Percentiles rank a stretch among this genome's conserved stretches.
Evolutionary conservation across 1,139 yeast species (phyloP).

Genomic region (Lodderomyces elongisporus): DNA sequence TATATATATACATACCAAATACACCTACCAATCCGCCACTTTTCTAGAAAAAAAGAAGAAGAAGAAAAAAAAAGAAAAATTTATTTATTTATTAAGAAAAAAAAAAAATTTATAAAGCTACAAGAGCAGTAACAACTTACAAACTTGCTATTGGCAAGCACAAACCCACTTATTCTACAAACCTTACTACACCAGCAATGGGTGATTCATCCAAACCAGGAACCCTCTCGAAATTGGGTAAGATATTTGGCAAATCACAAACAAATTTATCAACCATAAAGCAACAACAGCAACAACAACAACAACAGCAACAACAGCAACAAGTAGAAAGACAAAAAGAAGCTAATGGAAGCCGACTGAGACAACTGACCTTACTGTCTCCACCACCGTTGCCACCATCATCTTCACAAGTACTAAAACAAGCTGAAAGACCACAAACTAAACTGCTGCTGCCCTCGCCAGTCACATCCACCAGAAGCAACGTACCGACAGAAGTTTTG

Average conservation of each 20-base stretch:
- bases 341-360: no score
- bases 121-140: no score
- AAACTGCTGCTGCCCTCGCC: constrained; percentile 3
- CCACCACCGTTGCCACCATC: neutral
- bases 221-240: constrained; percentile 28
- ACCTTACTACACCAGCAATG: no score
- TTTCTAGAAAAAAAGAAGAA: no score
- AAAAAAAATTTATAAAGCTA: no score
- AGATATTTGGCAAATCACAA: constrained; percentile 31
- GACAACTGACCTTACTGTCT: neutral
- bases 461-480: constrained; percentile 2
- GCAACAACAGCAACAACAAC: constrained; percentile 8
- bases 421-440: constrained; percentile 1
- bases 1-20: no score
- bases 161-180: no score
- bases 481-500: neutral
- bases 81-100: no score
- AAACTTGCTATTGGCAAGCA: no score
- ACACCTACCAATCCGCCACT: no score
- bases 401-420: neutral
- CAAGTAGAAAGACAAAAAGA: no score
- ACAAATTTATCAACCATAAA: constrained; percentile 15
- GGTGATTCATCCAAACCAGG: constrained; percentile 21
- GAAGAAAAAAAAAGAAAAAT: no score
- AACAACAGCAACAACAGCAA: constrained; percentile 1